phyloP scores from a whole-genome alignment of 2,329 filamentous ascomycete species.

The Domatiomyces globalis region DNA sequence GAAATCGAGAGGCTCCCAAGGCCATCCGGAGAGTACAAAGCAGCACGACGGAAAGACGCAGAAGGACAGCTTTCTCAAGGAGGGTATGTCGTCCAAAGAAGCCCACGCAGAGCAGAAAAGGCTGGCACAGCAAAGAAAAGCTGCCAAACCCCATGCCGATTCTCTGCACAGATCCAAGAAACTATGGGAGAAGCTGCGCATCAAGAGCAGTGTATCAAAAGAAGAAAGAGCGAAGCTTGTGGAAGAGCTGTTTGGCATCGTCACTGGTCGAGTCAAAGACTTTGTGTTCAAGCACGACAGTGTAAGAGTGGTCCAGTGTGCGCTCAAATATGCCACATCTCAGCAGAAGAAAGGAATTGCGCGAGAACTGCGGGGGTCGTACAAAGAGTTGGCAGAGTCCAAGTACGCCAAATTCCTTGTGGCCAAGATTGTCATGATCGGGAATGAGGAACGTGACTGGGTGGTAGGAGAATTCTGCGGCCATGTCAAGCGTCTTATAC shows the following conservation, averaged over 20 bases:
- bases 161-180: conserved; percentile 82
- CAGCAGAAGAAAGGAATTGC: conserved; percentile 80
- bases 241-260: conserved; percentile 77
- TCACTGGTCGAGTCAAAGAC: conserved; percentile 80
- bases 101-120: conserved; percentile 87
- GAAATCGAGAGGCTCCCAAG: neutral
- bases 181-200: conserved; percentile 83
- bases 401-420: conserved; percentile 96
- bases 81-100: conserved; percentile 61
- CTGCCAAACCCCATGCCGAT: conserved; percentile 84
- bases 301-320: conserved; percentile 90
- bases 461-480: conserved; percentile 94
- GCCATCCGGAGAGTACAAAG: neutral
- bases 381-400: conserved; percentile 75
- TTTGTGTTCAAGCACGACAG: conserved; percentile 98
- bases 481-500: conserved; percentile 80
- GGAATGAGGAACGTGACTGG: conserved; percentile 75
- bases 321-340: conserved; percentile 82
- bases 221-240: conserved; percentile 81
- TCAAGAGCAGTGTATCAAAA: conserved; percentile 83
- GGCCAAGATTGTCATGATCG: conserved; percentile 87
- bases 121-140: conserved; percentile 74
- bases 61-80: neutral
- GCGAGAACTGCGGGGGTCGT: conserved; percentile 69
- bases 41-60: neutral